Base-by-base conservation (phyloP, 2,329 filamentous ascomycete genomes). In the Aspergillus sp. region DNA sequence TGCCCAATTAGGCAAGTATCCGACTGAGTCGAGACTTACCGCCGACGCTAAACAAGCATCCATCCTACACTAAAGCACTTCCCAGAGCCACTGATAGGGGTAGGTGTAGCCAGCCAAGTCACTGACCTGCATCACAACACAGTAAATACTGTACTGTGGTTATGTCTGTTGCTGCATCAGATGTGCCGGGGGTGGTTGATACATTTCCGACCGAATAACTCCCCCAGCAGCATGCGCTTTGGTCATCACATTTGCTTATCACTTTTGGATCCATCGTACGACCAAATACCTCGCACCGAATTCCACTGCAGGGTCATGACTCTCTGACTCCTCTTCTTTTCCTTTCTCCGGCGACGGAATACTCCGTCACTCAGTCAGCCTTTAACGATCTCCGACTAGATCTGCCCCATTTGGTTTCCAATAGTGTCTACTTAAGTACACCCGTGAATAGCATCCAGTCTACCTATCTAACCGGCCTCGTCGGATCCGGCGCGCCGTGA, bases 1-100 rank as follows among this genome's bases (percentile, higher is more conserved):
- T 54, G 41, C 52, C 52, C 15, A 23, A 30, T 15, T 11, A 39
- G 52, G 52, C 27, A 54, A 54, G 52, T 42, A 38, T 44, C 25
- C 52, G 38, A 54, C 39, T 38, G 52, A 55, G 53, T 55, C 53
- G 53, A 55, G 53, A 55, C 27, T 44, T 36, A 41, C 42, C 53
- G 53, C 41, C 39, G 53, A 32, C 53, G 25, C 53, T 55, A 44
- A 44, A 44, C 41, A 44, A 44, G 41, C 41, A 19, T 44, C 41
- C 41, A 44, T 19, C 19, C 19, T 21, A 11, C 32, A 36, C 32
- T 36, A 19, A 44, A 44, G 41, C 19, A 44, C 41, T 11, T n/a
- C 17, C 39, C 41, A 32, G 23, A 23, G 32, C 21, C 39, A 44
- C 38, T 38, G 51, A 53, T 53, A 53, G 51, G 51, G 32, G 39